Evolutionary conservation across 2,329 filamentous ascomycete genomes (phyloP).

Genomic region (Graphilbum fragrans): DNA sequence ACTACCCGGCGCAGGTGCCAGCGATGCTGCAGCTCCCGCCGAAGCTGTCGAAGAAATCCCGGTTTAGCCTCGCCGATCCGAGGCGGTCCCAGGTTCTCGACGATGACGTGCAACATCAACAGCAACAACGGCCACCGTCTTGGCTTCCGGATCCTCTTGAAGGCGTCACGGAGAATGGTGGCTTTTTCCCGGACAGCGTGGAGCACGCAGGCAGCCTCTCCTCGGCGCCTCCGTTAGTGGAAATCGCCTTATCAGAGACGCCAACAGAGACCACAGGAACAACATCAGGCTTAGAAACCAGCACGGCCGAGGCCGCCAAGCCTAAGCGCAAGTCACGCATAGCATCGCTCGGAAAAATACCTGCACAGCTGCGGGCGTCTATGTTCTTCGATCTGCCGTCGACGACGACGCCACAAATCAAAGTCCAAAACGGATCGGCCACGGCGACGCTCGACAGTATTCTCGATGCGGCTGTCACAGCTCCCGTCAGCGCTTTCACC

Average conservation of each 20-base stretch:
- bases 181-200: constrained; percentile 7
- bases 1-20: constrained; percentile 89
- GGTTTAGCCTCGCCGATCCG: constrained; percentile 47
- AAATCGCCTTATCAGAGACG: no score
- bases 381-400: constrained; percentile 71
- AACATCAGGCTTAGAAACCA: no score
- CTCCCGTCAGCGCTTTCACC: constrained; percentile 83
- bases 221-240: no score
- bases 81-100: constrained; percentile 63
- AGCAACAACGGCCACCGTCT: constrained; percentile 20
- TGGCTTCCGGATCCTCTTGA: constrained; percentile 39
- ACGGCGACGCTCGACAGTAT: constrained; percentile 85
- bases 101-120: constrained; percentile 30
- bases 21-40: constrained; percentile 87
- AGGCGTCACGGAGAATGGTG: constrained; percentile 22
- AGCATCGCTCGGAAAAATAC: constrained; percentile 38
- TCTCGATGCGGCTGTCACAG: constrained; percentile 74
- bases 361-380: constrained; percentile 79
- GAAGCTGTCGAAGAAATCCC: constrained; percentile 64
- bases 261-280: no score
- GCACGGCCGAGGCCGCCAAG: no score
- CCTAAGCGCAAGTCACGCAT: constrained; percentile 24
- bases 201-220: no score
- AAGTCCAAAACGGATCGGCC: constrained; percentile 66
- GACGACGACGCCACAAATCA: constrained; percentile 32